Conservation (phyloP, 192 early-diverging fungal species). For the Ambispora gerdemannii region DNA sequence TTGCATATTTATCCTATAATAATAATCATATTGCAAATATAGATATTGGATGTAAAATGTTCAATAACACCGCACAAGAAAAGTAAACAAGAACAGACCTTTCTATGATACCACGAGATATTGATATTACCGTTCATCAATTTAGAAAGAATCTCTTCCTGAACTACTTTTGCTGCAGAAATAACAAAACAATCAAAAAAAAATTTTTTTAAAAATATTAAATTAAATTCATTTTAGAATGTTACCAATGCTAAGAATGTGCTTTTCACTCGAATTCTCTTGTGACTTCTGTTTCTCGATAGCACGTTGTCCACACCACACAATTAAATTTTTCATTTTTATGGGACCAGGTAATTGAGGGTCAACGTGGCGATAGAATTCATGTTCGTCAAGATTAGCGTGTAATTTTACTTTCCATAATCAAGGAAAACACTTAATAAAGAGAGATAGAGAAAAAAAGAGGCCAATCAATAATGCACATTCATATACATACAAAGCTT, state of each 20-base stretch:
- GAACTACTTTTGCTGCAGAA: slow-evolving; percentile 35
- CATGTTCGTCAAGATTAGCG: slow-evolving; percentile 47
- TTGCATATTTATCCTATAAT: too few relatives aligned
- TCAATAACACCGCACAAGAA: background rate
- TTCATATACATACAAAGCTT: slow-evolving; percentile 42
- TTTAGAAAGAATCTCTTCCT: slow-evolving; percentile 41
- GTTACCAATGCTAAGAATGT: slow-evolving; percentile 5
- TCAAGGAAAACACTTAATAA: background rate
- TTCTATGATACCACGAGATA: slow-evolving; percentile 54
- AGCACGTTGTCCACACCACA: slow-evolving; percentile 60
- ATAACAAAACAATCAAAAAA: background rate
- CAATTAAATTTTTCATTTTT: slow-evolving; percentile 62
- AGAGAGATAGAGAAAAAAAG: background rate
- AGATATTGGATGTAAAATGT: background rate
- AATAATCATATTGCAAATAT: background rate
- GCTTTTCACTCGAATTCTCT: slow-evolving; percentile 6
- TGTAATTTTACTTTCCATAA: slow-evolving; percentile 53
- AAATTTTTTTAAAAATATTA: too few relatives aligned
- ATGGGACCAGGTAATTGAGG: slow-evolving; percentile 62
- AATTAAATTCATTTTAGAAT: background rate
- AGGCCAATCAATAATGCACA: background rate
- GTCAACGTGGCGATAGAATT: slow-evolving; percentile 68
- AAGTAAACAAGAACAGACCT: slow-evolving; percentile 23
- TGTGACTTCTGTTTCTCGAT: slow-evolving; percentile 20
- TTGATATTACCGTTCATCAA: slow-evolving; percentile 38